Evolutionary conservation across 495 filamentous ascomycete genomes (phyloP).

Genomic region (Evernia prunastri): DNA sequence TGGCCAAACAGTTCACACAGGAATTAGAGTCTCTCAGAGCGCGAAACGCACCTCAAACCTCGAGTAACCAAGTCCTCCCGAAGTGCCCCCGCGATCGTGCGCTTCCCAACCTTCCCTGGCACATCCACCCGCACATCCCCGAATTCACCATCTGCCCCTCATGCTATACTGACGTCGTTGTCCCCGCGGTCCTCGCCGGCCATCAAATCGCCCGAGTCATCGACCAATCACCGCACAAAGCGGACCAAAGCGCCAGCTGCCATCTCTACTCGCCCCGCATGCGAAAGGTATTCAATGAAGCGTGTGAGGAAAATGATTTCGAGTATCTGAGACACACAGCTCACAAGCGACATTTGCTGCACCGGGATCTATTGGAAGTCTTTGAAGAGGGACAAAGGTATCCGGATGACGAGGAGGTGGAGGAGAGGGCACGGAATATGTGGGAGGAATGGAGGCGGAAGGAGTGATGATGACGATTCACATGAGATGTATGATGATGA

Average conservation of each 20-base stretch:
- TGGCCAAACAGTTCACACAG: conserved; percentile 15
- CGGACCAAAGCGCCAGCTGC: conserved; percentile 44
- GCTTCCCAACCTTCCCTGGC: conserved; percentile 46
- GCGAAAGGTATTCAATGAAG: conserved; percentile 55
- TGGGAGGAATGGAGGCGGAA: conserved; percentile 50
- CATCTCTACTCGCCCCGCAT: conserved; percentile 73
- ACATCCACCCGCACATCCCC: conserved; percentile 55
- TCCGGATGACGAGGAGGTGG: conserved; percentile 40
- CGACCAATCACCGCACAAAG: conserved; percentile 36
- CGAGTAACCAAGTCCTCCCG: conserved; percentile 46
- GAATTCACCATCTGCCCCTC: conserved; percentile 65
- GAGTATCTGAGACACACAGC: conserved; percentile 38
- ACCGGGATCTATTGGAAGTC: conserved; percentile 43
- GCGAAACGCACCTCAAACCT: conserved; percentile 22
- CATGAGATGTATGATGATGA: background rate
- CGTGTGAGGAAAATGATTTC: conserved; percentile 53
- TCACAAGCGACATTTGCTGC: conserved; percentile 38
- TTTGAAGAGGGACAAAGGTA: conserved; percentile 37
- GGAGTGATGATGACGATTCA: conserved; percentile 35
- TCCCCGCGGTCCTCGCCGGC: conserved; percentile 50
- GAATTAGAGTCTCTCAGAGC: conserved; percentile 26
- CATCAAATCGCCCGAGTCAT: conserved; percentile 48
- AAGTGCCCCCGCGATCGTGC: conserved; percentile 52
- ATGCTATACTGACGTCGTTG: conserved; percentile 64
- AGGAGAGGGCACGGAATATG: conserved; percentile 41